These are phyloP conservation scores for Claviceps paspali DNA, from an alignment of 2,329 filamentous ascomycete species.

Conservation along the genomic window DNA sequence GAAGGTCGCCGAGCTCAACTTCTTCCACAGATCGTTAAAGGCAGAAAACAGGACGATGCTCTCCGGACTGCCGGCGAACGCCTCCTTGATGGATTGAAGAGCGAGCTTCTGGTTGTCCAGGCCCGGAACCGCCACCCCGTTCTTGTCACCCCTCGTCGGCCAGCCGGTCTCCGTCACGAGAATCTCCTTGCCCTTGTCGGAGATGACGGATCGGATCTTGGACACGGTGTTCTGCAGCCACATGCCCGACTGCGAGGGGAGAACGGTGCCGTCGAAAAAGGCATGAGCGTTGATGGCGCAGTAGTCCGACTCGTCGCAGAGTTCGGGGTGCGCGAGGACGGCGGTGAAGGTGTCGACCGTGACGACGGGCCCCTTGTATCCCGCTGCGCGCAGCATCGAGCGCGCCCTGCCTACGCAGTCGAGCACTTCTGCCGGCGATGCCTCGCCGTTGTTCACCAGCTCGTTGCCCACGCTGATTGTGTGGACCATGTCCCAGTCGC, in stretches of 20 bases:
- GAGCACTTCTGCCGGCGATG: constrained; percentile 37
- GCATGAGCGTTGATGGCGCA: constrained; percentile 71
- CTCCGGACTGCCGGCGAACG: constrained; percentile 34
- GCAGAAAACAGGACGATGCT: constrained; percentile 61
- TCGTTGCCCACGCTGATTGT: constrained; percentile 73
- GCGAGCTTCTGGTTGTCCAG: constrained; percentile 50
- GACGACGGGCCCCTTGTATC: constrained; percentile 60
- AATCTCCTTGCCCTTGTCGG: constrained; percentile 49
- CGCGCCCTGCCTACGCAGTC: constrained; percentile 43
- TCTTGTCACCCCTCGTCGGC: constrained; percentile 53
- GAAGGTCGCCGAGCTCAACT: constrained; percentile 43
- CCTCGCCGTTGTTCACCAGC: constrained; percentile 49
- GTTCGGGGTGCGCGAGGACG: constrained; percentile 46
- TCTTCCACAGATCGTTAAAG: constrained; percentile 71
- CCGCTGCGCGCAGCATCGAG: constrained; percentile 38
- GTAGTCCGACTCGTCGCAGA: constrained; percentile 63
- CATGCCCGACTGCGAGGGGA: constrained; percentile 44
- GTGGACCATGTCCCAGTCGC: constrained; percentile 54
- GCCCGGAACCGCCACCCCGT: constrained; percentile 55
- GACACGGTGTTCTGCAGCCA: constrained; percentile 47
- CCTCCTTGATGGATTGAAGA: constrained; percentile 44
- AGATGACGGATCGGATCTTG: constrained; percentile 26
- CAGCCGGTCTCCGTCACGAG: constrained; percentile 79
- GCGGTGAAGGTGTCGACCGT: constrained; percentile 67
- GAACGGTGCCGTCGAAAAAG: constrained; percentile 58